These are phyloP conservation scores for Byssochlamys sp. DNA, from an alignment of 2,329 filamentous ascomycete genomes.

Conservation along the genomic window DNA sequence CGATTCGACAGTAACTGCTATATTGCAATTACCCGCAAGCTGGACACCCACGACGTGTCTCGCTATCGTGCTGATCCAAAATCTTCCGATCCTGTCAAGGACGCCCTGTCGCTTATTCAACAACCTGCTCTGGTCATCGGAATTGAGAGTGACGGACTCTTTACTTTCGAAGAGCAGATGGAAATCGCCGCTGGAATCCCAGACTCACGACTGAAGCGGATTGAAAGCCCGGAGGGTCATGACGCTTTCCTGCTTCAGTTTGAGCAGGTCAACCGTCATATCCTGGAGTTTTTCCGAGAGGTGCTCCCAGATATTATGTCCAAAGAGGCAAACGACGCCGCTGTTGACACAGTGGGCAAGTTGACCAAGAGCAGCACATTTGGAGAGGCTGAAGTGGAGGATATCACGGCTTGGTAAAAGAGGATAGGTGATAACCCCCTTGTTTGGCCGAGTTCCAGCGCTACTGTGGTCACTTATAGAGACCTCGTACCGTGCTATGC, in stretches of 20 bases:
- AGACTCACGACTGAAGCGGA: constrained; percentile 67
- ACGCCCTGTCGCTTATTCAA: constrained; percentile 70
- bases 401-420: constrained; percentile 82
- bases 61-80: constrained; percentile 51
- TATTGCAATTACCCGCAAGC: constrained; percentile 93
- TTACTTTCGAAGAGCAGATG: constrained; percentile 93
- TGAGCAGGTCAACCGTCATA: constrained; percentile 85
- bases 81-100: constrained; percentile 46
- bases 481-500: neutral
- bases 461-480: neutral
- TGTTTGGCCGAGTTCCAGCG: neutral
- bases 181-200: constrained; percentile 77
- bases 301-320: constrained; percentile 82
- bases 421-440: neutral
- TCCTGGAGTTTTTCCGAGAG: constrained; percentile 72
- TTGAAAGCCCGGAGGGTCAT: constrained; percentile 89
- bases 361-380: constrained; percentile 83
- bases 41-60: constrained; percentile 93
- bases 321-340: constrained; percentile 37
- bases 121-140: constrained; percentile 87
- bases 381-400: constrained; percentile 89
- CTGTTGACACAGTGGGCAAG: constrained; percentile 48
- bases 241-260: constrained; percentile 95
- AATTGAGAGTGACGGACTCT: constrained; percentile 90
- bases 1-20: constrained; percentile 98